Evolutionary conservation across 768 basidiomycete genomes (phyloP).

Genomic region (Amanita thiersii): DNA sequence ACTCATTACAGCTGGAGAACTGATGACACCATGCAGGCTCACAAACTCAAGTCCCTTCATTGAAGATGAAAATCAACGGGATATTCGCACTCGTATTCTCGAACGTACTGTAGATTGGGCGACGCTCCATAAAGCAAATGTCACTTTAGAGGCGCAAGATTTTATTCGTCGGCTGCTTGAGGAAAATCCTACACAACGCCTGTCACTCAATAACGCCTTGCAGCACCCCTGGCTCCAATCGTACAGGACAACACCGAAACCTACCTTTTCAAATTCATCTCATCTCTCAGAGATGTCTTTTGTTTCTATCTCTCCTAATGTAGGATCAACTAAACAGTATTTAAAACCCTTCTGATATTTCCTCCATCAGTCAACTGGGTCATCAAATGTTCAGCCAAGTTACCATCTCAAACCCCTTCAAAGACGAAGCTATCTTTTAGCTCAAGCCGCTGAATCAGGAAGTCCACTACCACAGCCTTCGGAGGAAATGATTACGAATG

Average conservation of each 20-base stretch:
- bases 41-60: conserved; percentile 75
- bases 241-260: conserved; percentile 7
- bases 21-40: conserved; percentile 39
- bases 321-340: background rate
- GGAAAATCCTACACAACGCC: conserved; percentile 53
- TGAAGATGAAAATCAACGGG: conserved; percentile 55
- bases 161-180: conserved; percentile 66
- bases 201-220: conserved; percentile 64
- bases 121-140: conserved; percentile 26
- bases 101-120: conserved; percentile 58
- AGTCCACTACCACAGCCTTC: conserved; percentile 39
- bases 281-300: background rate
- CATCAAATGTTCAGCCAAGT: conserved; percentile 10
- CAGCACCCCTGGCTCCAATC: conserved; percentile 68
- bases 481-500: conserved; percentile 46
- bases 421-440: conserved; percentile 39
- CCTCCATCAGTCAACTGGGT: background rate
- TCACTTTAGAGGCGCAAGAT: conserved; percentile 42
- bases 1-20: background rate
- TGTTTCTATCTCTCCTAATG: conserved; percentile 2
- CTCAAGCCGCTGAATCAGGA: conserved; percentile 36
- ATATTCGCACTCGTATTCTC: conserved; percentile 54
- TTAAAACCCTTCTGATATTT: background rate
- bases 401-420: conserved; percentile 31
- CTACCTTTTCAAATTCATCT: background rate